A percentile compares a stretch with the other conserved stretches of the same genome.
Evolutionary conservation across 441 rosid genomes (phyloP).

Genomic region (Populus tomentosa): DNA sequence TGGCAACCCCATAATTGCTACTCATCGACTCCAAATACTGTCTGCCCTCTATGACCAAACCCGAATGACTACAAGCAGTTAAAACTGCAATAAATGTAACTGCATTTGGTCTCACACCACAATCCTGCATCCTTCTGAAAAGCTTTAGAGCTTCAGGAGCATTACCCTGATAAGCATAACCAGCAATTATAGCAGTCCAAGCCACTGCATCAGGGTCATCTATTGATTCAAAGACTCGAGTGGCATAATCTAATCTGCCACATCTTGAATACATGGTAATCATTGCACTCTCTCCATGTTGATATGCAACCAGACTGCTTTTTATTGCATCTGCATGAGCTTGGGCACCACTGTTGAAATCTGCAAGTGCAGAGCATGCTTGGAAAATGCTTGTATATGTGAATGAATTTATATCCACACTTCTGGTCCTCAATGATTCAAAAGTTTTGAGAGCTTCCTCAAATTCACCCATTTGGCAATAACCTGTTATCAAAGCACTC

Average conservation of each 20-base stretch:
- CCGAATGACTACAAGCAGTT: conserved; percentile 81
- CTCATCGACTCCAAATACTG: conserved; percentile 45
- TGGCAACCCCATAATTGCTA: conserved; percentile 37
- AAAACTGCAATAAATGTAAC: conserved; percentile 68
- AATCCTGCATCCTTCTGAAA: conserved; percentile 53
- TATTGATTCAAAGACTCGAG: conserved; percentile 47
- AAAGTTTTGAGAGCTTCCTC: conserved; percentile 49
- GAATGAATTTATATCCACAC: conserved; percentile 48
- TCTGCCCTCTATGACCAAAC: conserved; percentile 54
- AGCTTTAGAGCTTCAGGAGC: conserved; percentile 48
- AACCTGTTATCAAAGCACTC: conserved; percentile 76
- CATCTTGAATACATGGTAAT: conserved; percentile 80
- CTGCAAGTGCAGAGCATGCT: conserved; percentile 66
- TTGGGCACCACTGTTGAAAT: conserved; percentile 48
- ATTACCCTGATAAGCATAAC: conserved; percentile 76
- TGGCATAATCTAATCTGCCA: conserved; percentile 60
- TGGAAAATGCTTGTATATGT: conserved; percentile 65
- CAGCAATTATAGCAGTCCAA: conserved; percentile 76
- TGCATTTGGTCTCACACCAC: conserved; percentile 52
- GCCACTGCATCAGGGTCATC: conserved; percentile 54
- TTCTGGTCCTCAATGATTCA: conserved; percentile 38
- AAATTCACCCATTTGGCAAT: conserved; percentile 63
- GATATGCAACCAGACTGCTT: conserved; percentile 33
- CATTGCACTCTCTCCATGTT: conserved; percentile 51
- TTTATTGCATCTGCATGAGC: conserved; percentile 41